phyloP scores from a whole-genome alignment of 129 eudicot genomes.

The Centrapalus pauciflorus region DNA sequence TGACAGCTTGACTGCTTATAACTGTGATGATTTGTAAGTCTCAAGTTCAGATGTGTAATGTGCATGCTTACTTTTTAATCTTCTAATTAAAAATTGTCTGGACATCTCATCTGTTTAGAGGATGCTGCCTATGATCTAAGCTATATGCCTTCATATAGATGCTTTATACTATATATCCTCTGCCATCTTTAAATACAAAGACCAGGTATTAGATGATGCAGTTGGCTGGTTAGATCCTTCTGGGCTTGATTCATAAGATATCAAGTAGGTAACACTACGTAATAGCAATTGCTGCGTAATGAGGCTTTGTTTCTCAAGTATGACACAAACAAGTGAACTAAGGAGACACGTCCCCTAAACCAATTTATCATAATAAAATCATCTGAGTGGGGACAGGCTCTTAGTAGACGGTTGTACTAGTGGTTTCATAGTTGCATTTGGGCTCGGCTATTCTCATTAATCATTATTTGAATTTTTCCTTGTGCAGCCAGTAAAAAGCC shows the following conservation, averaged over 20 bases:
- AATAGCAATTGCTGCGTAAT: background rate
- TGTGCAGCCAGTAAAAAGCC: conserved; percentile 87
- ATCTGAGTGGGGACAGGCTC: background rate
- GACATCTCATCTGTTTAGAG: background rate
- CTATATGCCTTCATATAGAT: background rate
- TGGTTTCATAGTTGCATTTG: background rate
- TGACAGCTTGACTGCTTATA: too few relatives aligned
- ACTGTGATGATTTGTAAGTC: too few relatives aligned
- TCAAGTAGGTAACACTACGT: background rate
- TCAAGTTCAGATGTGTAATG: background rate
- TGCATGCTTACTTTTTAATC: background rate
- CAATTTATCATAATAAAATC: background rate
- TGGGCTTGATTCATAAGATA: too few relatives aligned
- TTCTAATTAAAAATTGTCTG: background rate
- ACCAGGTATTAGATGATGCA: background rate
- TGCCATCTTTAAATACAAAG: background rate
- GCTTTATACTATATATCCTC: background rate
- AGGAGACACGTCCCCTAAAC: background rate
- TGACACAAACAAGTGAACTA: background rate
- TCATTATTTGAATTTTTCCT: background rate
- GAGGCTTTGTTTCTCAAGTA: background rate
- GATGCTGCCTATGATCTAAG: background rate
- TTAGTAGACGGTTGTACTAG: background rate
- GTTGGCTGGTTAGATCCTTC: background rate
- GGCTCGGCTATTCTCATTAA: background rate